These are phyloP conservation scores for Alternaria longipes DNA, from an alignment of 2,329 filamentous ascomycete genomes.

Conservation along the genomic window DNA sequence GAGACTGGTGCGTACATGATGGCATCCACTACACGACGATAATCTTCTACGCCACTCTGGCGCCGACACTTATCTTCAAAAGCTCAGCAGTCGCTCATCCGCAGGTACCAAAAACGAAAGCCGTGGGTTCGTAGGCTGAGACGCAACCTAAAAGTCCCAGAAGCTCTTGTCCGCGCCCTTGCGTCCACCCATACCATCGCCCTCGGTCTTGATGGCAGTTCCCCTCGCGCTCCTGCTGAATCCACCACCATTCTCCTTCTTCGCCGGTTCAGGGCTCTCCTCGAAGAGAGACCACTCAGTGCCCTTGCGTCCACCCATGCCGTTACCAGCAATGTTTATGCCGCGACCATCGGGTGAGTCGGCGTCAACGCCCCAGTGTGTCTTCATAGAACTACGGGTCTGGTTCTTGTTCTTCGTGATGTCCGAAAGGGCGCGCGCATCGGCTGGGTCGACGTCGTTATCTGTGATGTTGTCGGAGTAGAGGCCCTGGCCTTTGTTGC, in stretches of 20 bases:
- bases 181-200: conserved; percentile 53
- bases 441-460: conserved; percentile 51
- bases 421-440: conserved; percentile 64
- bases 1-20: conserved; percentile 3
- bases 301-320: conserved; percentile 54
- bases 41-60: not conserved
- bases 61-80: not conserved
- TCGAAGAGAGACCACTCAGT: conserved; percentile 54
- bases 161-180: conserved; percentile 42
- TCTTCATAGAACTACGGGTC: conserved; percentile 64
- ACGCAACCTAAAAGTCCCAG: conserved; percentile 42
- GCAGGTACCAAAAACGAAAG: not conserved
- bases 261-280: conserved; percentile 36
- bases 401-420: conserved; percentile 74
- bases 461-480: conserved; percentile 81
- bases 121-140: not conserved
- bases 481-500: conserved; percentile 74
- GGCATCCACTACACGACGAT: not conserved
- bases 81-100: conserved; percentile 3
- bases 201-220: conserved; percentile 45
- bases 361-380: conserved; percentile 46
- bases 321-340: conserved; percentile 53
- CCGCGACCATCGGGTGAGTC: conserved; percentile 38
- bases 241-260: conserved; percentile 37
- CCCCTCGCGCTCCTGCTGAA: conserved; percentile 21